Base-by-base conservation (phyloP, 768 basidiomycete genomes). In the Pleurotus tuber-regium region DNA sequence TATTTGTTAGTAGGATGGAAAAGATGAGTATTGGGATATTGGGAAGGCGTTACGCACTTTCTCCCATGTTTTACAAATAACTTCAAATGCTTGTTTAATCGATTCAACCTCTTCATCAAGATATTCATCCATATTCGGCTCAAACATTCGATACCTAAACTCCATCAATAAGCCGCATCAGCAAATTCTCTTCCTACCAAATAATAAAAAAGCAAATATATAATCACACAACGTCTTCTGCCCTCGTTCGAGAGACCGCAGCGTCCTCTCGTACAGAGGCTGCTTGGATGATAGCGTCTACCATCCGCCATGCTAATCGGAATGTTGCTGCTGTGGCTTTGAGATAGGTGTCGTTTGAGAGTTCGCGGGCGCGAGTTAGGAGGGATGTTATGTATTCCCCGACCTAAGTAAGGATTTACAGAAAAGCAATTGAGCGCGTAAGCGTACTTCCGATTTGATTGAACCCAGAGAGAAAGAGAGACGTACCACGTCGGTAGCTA, bases 81-180 rank as follows among this genome's bases (percentile, higher is more conserved):
- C 71, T 26, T 91, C 89, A 50, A 97, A 82, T 0, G 77, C 71
- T 4, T 75, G 77, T 60, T 92, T 92, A 43, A 92, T 76, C 53
- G 78, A 79, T 52, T 97, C 95, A 4, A 87, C 78, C 65, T 99
- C 96, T 62, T 98, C 93, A 54, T 93, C 89, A 2, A 98, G 84
- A 61, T 98, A 98, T 61, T 98, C 95, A 63, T 97, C 95, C 92
- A 98, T 97, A 65, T 95, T 89, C 8, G 79, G 74, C 66, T 98
- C 95, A 59, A 98, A 98, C 92, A 98, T 97, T 40, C 78, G 81
- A 65, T 92, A 96, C 10, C 93, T 95, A 51, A 8, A 54, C 42
- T 35, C 53, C 50, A 57, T 43, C 47, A 53, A 44, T 16, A 30
- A 51, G 40, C 24, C 50, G 9, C 38, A 59, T 55, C 42, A 62